Evolutionary conservation across 2,329 filamentous ascomycete genomes (phyloP), one percentile per base, ranked within the genome.

Genomic region (Rosellinia necatrix): DNA sequence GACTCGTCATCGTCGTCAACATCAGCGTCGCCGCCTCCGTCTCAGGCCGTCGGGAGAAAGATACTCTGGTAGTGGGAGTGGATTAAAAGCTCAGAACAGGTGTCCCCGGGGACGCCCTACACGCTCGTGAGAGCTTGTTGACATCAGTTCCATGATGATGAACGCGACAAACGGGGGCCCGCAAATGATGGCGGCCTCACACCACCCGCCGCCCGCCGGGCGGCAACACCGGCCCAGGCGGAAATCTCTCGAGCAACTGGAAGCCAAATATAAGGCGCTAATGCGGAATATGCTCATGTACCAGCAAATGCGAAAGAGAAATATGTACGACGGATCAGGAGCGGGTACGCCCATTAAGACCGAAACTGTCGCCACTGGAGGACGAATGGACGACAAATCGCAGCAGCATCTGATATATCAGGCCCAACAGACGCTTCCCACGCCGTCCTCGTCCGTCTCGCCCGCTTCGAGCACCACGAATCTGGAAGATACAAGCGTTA

Each of bases 231-330:
- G 61, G 12, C 51, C 59, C 2, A 46, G 60, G 19, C 53, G 58
- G 47, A 60, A 63, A 48, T 61, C 62, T n/a, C 51, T 64, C 8
- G 61, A 65, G 46, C 50, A 59, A 19, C 53, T 63, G 15, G 60
- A 61, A 47, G 60, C 64, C 7, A 64, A 61, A 53, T 66, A 66
- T 48, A 64, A 60, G 49, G 60, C 64, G n/a, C 48, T 66, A n/a
- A 66, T 66, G 64, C 52, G 56, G 21, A 63, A 60, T 37, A 63
- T 65, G 63, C 49, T 63, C 47, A 56, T 59, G 44, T 63, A 59
- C 53, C 59, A 65, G 48, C 61, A 63, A 32, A 46, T 57, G 55
- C 49, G 60, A 37, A 52, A 55, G 25, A 50, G 55, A 15, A 53
- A 46, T 40, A 46, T 53, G 22, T 24, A 29, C 22, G 41, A 29